A percentile compares a stretch with the other conserved stretches of the same genome.
Evolutionary conservation across 495 filamentous ascomycete species (phyloP).

Genomic region (Aspergillus affinis): DNA sequence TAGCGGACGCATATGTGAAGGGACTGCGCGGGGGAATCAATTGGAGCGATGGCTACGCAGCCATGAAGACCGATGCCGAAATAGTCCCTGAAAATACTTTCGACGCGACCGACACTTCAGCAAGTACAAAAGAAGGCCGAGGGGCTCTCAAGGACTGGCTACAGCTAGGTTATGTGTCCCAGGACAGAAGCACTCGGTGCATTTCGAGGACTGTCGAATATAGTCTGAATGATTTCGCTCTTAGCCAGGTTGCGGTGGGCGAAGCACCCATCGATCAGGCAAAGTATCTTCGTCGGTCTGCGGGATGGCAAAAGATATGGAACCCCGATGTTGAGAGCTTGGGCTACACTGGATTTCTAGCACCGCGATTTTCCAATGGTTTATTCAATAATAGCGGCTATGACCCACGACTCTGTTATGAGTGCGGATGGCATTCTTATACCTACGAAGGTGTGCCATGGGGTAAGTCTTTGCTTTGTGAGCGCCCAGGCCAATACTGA

Average conservation of each 20-base stretch:
- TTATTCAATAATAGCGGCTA: slow-evolving; percentile 51
- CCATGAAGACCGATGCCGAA: slow-evolving; percentile 71
- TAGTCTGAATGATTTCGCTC: slow-evolving; percentile 70
- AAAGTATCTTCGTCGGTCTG: slow-evolving; percentile 58
- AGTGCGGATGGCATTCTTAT: slow-evolving; percentile 59
- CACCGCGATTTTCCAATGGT: slow-evolving; percentile 53
- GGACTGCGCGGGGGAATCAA: slow-evolving; percentile 53
- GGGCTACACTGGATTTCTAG: slow-evolving; percentile 62
- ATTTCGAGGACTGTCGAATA: slow-evolving; percentile 73
- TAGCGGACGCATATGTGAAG: slow-evolving; percentile 39
- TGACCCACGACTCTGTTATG: slow-evolving; percentile 61
- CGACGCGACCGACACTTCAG: slow-evolving; percentile 53
- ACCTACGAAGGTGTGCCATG: slow-evolving; percentile 41
- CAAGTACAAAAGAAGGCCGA: slow-evolving; percentile 65
- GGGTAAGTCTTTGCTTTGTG: slow-evolving; percentile 27
- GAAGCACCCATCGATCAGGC: slow-evolving; percentile 52
- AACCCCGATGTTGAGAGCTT: slow-evolving; percentile 51
- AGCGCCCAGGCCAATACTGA: background rate
- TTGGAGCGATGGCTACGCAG: slow-evolving; percentile 48
- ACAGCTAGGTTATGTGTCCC: slow-evolving; percentile 64
- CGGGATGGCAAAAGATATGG: slow-evolving; percentile 67
- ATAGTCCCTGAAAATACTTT: slow-evolving; percentile 69
- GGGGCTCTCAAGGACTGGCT: slow-evolving; percentile 68
- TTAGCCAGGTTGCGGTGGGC: slow-evolving; percentile 62
- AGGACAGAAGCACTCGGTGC: slow-evolving; percentile 66